phyloP scores from a whole-genome alignment of 352 stramenopile genomes.

The Phytophthora pisi region DNA sequence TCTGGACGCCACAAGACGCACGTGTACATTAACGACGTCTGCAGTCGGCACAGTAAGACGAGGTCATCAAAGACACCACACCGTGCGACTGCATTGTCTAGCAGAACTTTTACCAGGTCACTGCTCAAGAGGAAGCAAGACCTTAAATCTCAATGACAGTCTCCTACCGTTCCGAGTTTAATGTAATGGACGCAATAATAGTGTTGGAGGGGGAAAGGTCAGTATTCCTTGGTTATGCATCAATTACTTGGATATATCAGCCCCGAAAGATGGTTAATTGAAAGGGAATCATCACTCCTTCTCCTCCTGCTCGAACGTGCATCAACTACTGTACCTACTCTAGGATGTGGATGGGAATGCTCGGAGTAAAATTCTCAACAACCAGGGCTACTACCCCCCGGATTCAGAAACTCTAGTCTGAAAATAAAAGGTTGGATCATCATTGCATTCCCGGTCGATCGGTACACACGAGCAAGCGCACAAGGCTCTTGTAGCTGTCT shows the following conservation, averaged over 20 bases:
- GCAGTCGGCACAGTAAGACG: background rate
- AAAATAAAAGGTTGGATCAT: slow-evolving; percentile 84
- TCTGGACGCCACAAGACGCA: background rate
- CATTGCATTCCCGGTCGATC: slow-evolving; percentile 56
- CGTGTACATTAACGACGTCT: slow-evolving; percentile 19
- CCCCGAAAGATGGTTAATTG: slow-evolving; percentile 92
- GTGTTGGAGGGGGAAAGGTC: slow-evolving; percentile 58
- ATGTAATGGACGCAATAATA: slow-evolving; percentile 1
- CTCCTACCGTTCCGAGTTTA: background rate
- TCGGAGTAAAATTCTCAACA: slow-evolving; percentile 79
- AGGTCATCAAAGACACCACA: background rate
- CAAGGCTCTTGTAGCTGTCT: too few species aligned
- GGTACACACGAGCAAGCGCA: background rate
- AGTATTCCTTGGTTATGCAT: slow-evolving; percentile 82
- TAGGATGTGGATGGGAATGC: slow-evolving; percentile 48
- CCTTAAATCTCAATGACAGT: background rate
- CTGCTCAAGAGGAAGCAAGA: background rate
- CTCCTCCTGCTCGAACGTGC: slow-evolving; percentile 17
- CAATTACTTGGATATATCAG: slow-evolving; percentile 86
- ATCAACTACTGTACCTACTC: background rate
- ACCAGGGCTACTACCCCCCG: slow-evolving; percentile 86
- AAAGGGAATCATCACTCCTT: slow-evolving; percentile 82
- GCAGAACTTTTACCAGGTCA: background rate
- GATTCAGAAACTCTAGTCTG: slow-evolving; percentile 93
- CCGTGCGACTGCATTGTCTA: background rate